Base-by-base conservation (phyloP, 768 basidiomycete genomes). In the Dacryopinax spathularia region DNA sequence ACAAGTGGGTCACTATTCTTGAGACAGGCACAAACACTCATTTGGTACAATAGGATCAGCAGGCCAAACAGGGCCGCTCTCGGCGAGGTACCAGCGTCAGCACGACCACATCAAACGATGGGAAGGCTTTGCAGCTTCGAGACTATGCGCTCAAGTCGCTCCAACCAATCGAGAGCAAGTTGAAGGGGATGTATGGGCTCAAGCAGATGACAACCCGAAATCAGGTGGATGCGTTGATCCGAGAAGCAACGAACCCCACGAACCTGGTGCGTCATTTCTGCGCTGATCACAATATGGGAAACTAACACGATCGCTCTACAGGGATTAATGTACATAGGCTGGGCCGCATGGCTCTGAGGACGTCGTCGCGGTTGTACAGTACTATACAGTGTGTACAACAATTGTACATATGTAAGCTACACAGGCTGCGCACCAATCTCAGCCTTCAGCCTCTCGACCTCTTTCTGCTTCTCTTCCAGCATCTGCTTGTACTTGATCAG, bases 311-410 rank as follows among this genome's bases (percentile, higher is more conserved):
- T 6, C 6, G 16, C 34, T 20, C 61, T 22, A 25, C 69, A 94
- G 92, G 81, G 81, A 13, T 85, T 81, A 71, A 96, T 96, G 94
- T 96, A 95, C 75, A 81, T 84, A 39, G 93, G 77, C 13, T 95
- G 91, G 89, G 86, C 85, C 29, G 76, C 88, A n/a, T 89, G 87
- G 85, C 80, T 88, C 72, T 91, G 66, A 63, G 12, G 2, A 6
- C 18, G 66, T 20, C n/a, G n/a, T n/a, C n/a, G n/a, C n/a, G n/a
- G n/a, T n/a, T n/a, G n/a, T n/a, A n/a, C n/a, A n/a, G n/a, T n/a
- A n/a, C n/a, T n/a, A n/a, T n/a, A n/a, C n/a, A n/a, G n/a, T n/a
- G n/a, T n/a, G 7, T n/a, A 60, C 31, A 2, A 59, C 18, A 18
- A 27, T 22, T n/a, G 13, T 10, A 13, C 18, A 5, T 20, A 66